These are phyloP conservation scores for Xerocomus nothofagi DNA, from an alignment of 1,284 basidiomycete genomes.

Conservation along the genomic window DNA sequence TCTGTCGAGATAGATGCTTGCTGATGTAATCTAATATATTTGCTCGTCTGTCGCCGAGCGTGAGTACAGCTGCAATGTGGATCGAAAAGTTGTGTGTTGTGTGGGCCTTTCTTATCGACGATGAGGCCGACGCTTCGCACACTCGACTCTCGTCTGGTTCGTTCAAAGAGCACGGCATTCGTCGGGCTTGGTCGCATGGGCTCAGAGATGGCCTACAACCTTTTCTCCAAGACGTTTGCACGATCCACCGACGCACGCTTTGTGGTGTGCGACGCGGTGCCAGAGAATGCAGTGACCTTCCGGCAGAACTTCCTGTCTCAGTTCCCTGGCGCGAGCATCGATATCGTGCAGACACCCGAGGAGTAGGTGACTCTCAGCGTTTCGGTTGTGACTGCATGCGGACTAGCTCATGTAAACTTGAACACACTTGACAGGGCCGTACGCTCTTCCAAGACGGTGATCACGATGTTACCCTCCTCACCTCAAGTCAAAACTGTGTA, in stretches of 20 bases:
- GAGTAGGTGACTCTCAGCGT: constrained; percentile 50
- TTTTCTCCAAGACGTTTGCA: constrained; percentile 67
- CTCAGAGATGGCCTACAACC: constrained; percentile 79
- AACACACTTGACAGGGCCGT: constrained; percentile 51
- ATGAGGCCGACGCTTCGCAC: constrained; percentile 45
- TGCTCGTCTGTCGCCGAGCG: too few relatives aligned
- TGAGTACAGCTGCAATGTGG: too few relatives aligned
- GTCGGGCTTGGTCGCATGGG: constrained; percentile 85
- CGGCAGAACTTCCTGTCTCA: constrained; percentile 50
- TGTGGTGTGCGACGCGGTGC: constrained; percentile 75
- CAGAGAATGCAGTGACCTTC: constrained; percentile 60
- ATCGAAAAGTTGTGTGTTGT: too few relatives aligned
- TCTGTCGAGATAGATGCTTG: background rate
- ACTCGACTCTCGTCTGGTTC: constrained; percentile 29
- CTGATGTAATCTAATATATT: constrained; percentile 21
- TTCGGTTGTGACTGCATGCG: constrained; percentile 7
- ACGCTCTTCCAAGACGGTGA: constrained; percentile 59
- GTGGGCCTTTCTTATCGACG: too few relatives aligned
- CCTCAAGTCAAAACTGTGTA: constrained; percentile 80
- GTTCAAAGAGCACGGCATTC: constrained; percentile 64
- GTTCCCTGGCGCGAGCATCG: constrained; percentile 58
- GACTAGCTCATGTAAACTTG: constrained; percentile 10
- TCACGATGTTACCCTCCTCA: constrained; percentile 89
- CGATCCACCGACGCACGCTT: constrained; percentile 53
- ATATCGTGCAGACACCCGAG: constrained; percentile 60